These are phyloP conservation scores for Penicillium rolfsii DNA, from an alignment of 2,329 filamentous ascomycete genomes.

Conservation along the genomic window DNA sequence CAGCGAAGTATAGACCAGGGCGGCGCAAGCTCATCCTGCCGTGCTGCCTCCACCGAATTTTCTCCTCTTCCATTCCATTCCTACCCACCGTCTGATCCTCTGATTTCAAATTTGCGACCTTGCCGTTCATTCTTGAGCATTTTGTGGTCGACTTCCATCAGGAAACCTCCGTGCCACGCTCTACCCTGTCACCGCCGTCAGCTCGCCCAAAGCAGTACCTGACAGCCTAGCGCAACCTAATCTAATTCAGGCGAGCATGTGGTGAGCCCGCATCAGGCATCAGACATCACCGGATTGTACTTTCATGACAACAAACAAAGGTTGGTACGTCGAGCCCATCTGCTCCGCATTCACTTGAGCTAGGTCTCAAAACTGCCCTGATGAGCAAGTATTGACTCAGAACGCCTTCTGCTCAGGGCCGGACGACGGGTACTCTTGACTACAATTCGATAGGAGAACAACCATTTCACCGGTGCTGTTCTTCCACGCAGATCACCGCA, in stretches of 20 bases:
- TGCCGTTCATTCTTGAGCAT: conserved; percentile 10
- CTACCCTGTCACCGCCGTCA: conserved; percentile 11
- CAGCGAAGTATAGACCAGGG: conserved; percentile 22
- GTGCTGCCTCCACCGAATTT: conserved; percentile 2
- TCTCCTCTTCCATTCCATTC: conserved; percentile 5
- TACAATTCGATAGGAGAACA: conserved; percentile 1
- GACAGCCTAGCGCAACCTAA: conserved; percentile 12
- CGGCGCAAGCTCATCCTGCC: conserved; percentile 11
- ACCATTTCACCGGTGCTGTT: not conserved
- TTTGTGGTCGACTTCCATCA: not conserved
- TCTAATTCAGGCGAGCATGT: conserved; percentile 18
- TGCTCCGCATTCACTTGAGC: not conserved
- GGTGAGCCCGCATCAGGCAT: conserved; percentile 25
- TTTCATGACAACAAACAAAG: not conserved
- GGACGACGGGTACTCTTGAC: conserved; percentile 8
- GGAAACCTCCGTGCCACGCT: conserved; percentile 5
- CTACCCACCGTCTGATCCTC: not conserved
- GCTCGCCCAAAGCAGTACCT: conserved; percentile 7
- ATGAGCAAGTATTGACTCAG: conserved; percentile 16
- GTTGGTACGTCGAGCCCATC: conserved; percentile 13
- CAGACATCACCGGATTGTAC: conserved; percentile 15
- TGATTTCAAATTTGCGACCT: not conserved
- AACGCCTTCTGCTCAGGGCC: conserved; percentile 15
- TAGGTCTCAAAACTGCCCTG: conserved; percentile 9
- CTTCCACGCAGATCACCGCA: not conserved